Base-by-base conservation (phyloP, 306 rosid genomes). In the Crataegus laevigata region DNA sequence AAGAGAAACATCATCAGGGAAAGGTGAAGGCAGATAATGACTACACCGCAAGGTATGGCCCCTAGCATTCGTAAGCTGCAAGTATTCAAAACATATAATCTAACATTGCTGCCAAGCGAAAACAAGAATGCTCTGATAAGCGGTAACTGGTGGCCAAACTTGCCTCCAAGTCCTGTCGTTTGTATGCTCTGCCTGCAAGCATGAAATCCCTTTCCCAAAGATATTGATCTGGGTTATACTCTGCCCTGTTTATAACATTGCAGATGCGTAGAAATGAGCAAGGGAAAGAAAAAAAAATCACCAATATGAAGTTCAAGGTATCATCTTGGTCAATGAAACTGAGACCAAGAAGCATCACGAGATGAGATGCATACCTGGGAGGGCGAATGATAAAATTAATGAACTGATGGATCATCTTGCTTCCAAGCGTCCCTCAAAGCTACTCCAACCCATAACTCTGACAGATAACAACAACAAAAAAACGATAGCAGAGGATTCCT, bases 81-180 rank as follows among this genome's bases (percentile, higher is more conserved):
- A 73, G 70, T 62, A 66, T 80, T 68, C 59, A 73, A 11, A 80
- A 71, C 60, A 62, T 54, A 68, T 57, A 73, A 87, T 71, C 74
- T 38, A 78, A 81, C 69, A 57, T 69, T 77, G 66, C 75, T 38
- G 73, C 72, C 57, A 58, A 34, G 55, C 66, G 38, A 47, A 60
- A 76, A 45, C 66, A 36, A 34, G 66, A 84, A 74, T 57, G 51
- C 74, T 80, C 61, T 36, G 66, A 73, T 70, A 81, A 84, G 68
- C 62, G 73, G 77, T 70, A 81, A 84, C 68, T 66, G 75, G 74
- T 77, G 86, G 84, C 90, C 97, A 77, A 90, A 90, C 96, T 92
- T 89, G 97, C 99, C 97, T 94, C 96, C 90, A 94, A 85, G 85
- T 94, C 99, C 87, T 92, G 86, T 82, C 99, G 89, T 82, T 81